Evolutionary conservation across 148 eudicot species (phyloP), one percentile per base, ranked within the genome.

Genomic region (Limonium bicolor): DNA sequence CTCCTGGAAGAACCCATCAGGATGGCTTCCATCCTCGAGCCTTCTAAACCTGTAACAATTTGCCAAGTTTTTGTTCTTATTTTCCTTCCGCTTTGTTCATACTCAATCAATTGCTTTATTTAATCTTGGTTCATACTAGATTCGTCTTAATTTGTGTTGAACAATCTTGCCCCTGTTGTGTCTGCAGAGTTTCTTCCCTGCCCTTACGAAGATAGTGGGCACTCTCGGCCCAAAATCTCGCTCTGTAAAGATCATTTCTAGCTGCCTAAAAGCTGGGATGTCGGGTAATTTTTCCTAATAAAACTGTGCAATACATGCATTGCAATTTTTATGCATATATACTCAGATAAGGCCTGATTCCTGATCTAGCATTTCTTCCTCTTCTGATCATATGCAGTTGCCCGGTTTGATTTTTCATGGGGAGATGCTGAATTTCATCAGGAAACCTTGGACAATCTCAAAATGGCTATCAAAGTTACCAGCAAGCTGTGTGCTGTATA

Each of bases 371-470:
- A 36, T 11, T n/a, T 14, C 20, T 11, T 1, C 19, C 11, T 38
- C 9, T 13, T 38, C 18, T 24, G 12, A 16, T 17, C 21, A 4
- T 11, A 5, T 21, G 15, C 20, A 92, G 95, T 92, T 29, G 99
- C 94, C 31, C 68, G 99, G 62, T 92, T 92, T 58, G 99, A 92
- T 53, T 84, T 84, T 71, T 92, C 95, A 3, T 85, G 76, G 94
- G 88, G 86, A 49, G 80, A 78, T 20, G 53, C 78, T 25, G 86
- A 67, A 28, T 76, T 59, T 64, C 99, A 92, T 36, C 95, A 84
- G 20, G 70, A 69, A 58, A 85, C 94, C 17, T 64, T 92, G 58
- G 88, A 81, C 38, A 92, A 85, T 58, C 52, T 92, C 74, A 92
- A 63, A 74, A 25, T 53, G 0, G 85, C 99, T 30, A 78, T 92